Percentiles rank a stretch among this genome's conserved stretches.
Evolutionary conservation across 2,329 filamentous ascomycete genomes (phyloP).

Genomic region (Paraphoma chrysanthemicola): DNA sequence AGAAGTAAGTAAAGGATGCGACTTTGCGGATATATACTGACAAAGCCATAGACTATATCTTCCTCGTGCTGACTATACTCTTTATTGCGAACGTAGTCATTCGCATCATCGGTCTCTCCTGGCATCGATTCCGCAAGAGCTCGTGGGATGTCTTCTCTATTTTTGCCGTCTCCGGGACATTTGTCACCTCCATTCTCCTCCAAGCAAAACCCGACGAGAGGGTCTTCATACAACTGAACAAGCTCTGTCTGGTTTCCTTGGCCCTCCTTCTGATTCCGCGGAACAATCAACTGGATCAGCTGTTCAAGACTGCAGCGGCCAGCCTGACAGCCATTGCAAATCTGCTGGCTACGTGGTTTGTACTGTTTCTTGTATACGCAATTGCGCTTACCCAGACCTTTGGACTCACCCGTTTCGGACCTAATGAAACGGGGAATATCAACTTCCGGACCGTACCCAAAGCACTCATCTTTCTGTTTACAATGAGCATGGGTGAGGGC

Average conservation of each 20-base stretch:
- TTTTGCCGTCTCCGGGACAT: conserved; percentile 77
- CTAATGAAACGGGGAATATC: conserved; percentile 74
- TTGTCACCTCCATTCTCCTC: conserved; percentile 80
- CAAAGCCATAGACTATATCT: conserved; percentile 67
- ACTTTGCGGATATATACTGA: conserved; percentile 5
- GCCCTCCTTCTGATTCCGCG: conserved; percentile 90
- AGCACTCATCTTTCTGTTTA: conserved; percentile 89
- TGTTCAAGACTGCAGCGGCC: conserved; percentile 97
- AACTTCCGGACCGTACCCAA: conserved; percentile 96
- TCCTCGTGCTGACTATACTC: conserved; percentile 80
- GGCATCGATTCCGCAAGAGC: conserved; percentile 88
- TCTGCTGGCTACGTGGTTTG: conserved; percentile 93
- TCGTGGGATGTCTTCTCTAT: conserved; percentile 96
- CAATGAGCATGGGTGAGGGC: conserved; percentile 90
- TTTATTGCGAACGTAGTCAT: conserved; percentile 85
- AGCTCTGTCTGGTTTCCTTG: conserved; percentile 90
- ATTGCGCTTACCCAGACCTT: conserved; percentile 97
- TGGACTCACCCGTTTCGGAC: conserved; percentile 87
- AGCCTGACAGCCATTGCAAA: conserved; percentile 91
- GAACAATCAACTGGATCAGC: conserved; percentile 95
- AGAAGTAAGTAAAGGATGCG: conserved; percentile 56
- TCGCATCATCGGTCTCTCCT: conserved; percentile 86
- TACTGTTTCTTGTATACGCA: conserved; percentile 93
- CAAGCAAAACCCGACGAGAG: conserved; percentile 64
- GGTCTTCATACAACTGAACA: conserved; percentile 83